A percentile compares a stretch with the other conserved stretches of the same genome.
phyloP scores from a whole-genome alignment of 1,139 yeast species.

The Pichia sorboxylosa region DNA sequence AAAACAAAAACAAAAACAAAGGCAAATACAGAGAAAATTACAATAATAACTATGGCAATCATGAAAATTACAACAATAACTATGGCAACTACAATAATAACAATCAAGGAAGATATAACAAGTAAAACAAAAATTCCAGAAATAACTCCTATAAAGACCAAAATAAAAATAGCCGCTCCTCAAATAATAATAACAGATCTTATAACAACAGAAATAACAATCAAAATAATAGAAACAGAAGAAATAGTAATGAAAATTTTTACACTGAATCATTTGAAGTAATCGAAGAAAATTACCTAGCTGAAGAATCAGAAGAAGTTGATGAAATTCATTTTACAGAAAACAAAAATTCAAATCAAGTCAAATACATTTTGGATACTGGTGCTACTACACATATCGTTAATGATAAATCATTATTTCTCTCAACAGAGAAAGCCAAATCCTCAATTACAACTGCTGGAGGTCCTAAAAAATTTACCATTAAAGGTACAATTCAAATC shows the following conservation, averaged over 20 bases:
- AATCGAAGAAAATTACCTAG: background rate
- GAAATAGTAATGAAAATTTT: background rate
- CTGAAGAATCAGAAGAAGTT: background rate
- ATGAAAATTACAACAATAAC: background rate
- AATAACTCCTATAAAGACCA: background rate
- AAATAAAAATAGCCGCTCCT: background rate
- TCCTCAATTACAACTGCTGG: background rate
- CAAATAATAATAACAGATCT: background rate
- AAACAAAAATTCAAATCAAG: background rate
- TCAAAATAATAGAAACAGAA: background rate
- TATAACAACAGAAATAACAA: background rate
- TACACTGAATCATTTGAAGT: background rate
- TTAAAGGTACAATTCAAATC: constrained; percentile 1
- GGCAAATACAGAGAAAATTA: too few species aligned
- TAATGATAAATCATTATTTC: background rate
- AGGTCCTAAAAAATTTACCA: background rate
- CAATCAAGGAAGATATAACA: background rate
- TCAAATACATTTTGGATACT: background rate
- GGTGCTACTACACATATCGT: constrained; percentile 2
- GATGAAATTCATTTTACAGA: background rate
- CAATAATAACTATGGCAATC: background rate
- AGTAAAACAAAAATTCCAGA: background rate
- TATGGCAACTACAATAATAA: background rate
- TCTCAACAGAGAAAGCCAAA: background rate
- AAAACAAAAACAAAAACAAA: too few species aligned